These are phyloP conservation scores for Kluyveromyces aestuarii DNA, from an alignment of 805 yeast genomes.

Conservation along the genomic window DNA sequence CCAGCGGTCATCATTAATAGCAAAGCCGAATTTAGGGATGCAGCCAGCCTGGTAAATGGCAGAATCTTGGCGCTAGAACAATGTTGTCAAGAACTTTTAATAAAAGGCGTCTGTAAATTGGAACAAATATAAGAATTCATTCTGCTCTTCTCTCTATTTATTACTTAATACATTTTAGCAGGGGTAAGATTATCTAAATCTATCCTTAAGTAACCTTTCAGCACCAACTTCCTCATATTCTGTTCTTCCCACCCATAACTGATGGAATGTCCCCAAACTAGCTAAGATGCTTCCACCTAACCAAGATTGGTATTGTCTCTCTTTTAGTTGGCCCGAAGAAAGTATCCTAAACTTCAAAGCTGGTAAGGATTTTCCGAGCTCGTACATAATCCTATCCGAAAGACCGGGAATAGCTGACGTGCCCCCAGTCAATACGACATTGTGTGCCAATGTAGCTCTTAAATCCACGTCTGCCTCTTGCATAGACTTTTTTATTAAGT, in stretches of 20 bases:
- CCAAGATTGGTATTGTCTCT: constrained; percentile 79
- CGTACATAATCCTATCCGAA: constrained; percentile 65
- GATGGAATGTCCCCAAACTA: constrained; percentile 89
- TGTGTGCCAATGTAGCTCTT: constrained; percentile 79
- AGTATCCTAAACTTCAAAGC: constrained; percentile 79
- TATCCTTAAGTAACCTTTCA: constrained; percentile 66
- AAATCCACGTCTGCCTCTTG: constrained; percentile 64
- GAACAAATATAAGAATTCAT: not conserved
- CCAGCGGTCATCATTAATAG: constrained; percentile 28
- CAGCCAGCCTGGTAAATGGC: constrained; percentile 28
- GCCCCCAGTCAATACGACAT: constrained; percentile 82
- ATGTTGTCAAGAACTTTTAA: constrained; percentile 29
- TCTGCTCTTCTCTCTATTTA: not conserved
- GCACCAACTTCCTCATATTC: constrained; percentile 87
- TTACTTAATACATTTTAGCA: not conserved
- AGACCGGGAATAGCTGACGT: constrained; percentile 73
- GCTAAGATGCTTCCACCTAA: constrained; percentile 86
- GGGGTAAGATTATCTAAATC: constrained; percentile 52
- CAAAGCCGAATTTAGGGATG: constrained; percentile 31
- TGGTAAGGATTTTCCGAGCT: constrained; percentile 61
- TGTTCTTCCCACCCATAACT: constrained; percentile 81
- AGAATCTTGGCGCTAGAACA: constrained; percentile 31
- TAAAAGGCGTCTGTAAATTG: constrained; percentile 23
- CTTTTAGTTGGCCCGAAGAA: constrained; percentile 68
- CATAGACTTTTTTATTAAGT: constrained; percentile 48